These are phyloP conservation scores for Rhodotorula kratochvilovae DNA, from an alignment of 768 basidiomycete genomes.

Conservation along the genomic window DNA sequence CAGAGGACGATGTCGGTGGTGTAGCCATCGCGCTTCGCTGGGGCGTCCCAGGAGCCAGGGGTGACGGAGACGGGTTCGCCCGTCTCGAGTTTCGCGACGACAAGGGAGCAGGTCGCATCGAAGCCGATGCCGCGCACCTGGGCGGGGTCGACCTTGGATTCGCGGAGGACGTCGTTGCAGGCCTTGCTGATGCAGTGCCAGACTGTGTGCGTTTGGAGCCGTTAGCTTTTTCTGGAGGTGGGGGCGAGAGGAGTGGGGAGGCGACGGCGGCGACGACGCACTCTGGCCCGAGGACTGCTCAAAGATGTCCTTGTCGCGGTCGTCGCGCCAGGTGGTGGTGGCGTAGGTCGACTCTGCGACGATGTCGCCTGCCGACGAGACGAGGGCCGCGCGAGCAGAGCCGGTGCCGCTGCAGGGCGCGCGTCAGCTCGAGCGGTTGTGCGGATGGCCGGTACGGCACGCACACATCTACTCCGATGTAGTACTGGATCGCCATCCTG, in stretches of 20 bases:
- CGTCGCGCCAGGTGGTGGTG: constrained; percentile 81
- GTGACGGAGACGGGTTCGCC: constrained; percentile 74
- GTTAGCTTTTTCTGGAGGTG: background rate
- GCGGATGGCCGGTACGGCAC: constrained; percentile 16
- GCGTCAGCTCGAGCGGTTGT: background rate
- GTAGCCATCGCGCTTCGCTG: constrained; percentile 51
- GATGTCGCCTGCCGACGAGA: constrained; percentile 53
- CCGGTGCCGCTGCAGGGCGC: constrained; percentile 69
- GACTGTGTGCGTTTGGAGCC: constrained; percentile 26
- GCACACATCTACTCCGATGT: constrained; percentile 54
- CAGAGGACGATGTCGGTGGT: constrained; percentile 87
- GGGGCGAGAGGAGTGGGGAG: constrained; percentile 51
- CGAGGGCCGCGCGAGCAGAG: constrained; percentile 80
- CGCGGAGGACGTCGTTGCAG: constrained; percentile 56
- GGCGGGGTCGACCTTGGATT: constrained; percentile 57
- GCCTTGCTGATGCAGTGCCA: constrained; percentile 43
- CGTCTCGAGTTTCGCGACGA: constrained; percentile 64
- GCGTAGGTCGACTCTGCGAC: constrained; percentile 73
- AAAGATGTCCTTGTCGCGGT: constrained; percentile 81
- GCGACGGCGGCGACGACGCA: constrained; percentile 63
- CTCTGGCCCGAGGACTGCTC: constrained; percentile 91
- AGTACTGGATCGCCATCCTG: constrained; percentile 41
- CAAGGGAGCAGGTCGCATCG: constrained; percentile 93
- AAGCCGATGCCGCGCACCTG: constrained; percentile 63
- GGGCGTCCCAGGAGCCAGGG: constrained; percentile 52